These are phyloP conservation scores for Tricholoma sp. DNA, from an alignment of 768 basidiomycete species.

Conservation along the genomic window DNA sequence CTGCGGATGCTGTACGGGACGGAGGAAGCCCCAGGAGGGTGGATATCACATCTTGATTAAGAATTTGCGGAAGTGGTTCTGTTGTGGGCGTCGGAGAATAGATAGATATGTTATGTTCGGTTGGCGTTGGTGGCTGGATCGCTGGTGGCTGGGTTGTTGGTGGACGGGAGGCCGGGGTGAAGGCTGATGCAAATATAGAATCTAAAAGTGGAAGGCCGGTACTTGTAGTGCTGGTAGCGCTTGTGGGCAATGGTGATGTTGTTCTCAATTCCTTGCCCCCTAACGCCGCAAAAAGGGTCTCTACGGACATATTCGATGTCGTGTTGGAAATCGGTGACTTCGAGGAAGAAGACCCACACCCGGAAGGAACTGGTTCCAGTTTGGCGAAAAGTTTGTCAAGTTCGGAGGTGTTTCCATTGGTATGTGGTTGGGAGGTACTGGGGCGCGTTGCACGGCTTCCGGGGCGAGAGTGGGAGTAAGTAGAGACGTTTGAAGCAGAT, in stretches of 20 bases:
- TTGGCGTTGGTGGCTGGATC: slow-evolving; percentile 4
- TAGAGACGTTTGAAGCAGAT: not conserved
- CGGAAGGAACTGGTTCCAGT: slow-evolving; percentile 23
- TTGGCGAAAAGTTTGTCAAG: slow-evolving; percentile 46
- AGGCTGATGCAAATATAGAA: slow-evolving; percentile 72
- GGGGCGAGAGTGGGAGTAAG: slow-evolving; percentile 2
- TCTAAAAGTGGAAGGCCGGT: slow-evolving; percentile 61
- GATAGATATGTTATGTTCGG: slow-evolving; percentile 21
- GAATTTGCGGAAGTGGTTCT: slow-evolving; percentile 53
- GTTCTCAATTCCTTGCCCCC: slow-evolving; percentile 14
- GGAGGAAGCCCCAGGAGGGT: slow-evolving; percentile 54
- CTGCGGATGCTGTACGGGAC: slow-evolving; percentile 35
- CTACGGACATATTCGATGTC: slow-evolving; percentile 39
- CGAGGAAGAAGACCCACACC: slow-evolving; percentile 3
- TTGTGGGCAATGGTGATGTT: slow-evolving; percentile 8
- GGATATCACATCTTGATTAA: slow-evolving; percentile 67
- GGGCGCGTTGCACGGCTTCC: slow-evolving; percentile 2
- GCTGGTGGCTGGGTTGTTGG: slow-evolving; percentile 11
- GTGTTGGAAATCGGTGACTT: slow-evolving; percentile 21
- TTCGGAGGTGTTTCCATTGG: slow-evolving; percentile 31
- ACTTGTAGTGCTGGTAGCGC: slow-evolving; percentile 19
- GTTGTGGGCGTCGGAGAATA: slow-evolving; percentile 55
- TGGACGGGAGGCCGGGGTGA: slow-evolving; percentile 11
- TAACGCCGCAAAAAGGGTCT: slow-evolving; percentile 42
- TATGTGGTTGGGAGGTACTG: slow-evolving; percentile 9